Conservation (phyloP, 495 filamentous ascomycete species). For the Hyaloscypha hepaticicola region DNA sequence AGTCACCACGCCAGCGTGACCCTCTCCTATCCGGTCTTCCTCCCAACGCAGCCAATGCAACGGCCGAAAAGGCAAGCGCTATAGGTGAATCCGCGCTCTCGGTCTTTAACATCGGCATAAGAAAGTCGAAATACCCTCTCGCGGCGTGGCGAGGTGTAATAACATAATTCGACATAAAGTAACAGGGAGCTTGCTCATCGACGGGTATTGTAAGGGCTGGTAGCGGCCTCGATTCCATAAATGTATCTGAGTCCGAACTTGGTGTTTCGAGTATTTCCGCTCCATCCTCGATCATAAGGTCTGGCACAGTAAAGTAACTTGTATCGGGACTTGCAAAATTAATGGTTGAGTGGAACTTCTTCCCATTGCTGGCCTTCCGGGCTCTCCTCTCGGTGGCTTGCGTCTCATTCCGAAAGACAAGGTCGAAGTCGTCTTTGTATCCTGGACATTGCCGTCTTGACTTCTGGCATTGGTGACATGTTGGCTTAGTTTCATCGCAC, state of each 20-base stretch:
- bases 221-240: neutral
- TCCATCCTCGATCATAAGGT: neutral
- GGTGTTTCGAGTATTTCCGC: neutral
- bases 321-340: conserved; percentile 35
- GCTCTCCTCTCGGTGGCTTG: conserved; percentile 55
- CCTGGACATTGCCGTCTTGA: conserved; percentile 66
- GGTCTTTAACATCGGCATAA: conserved; percentile 53
- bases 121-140: conserved; percentile 55
- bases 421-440: conserved; percentile 66
- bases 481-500: conserved; percentile 70
- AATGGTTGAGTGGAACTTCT: conserved; percentile 28
- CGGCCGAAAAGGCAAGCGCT: conserved; percentile 57
- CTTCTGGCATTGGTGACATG: conserved; percentile 66
- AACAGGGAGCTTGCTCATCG: conserved; percentile 50
- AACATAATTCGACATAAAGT: conserved; percentile 58
- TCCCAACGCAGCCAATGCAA: conserved; percentile 54
- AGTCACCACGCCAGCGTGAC: conserved; percentile 32
- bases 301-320: neutral
- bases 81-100: conserved; percentile 48
- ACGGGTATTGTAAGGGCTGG: conserved; percentile 35
- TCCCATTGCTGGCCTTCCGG: conserved; percentile 21
- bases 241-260: conserved; percentile 11
- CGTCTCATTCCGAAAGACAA: conserved; percentile 68
- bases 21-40: conserved; percentile 40
- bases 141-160: conserved; percentile 44